Evolutionary conservation across 176 grass and related monocot genomes (phyloP), one percentile per base, ranked within the genome.

Genomic region (Bolboschoenus planiculmis): DNA sequence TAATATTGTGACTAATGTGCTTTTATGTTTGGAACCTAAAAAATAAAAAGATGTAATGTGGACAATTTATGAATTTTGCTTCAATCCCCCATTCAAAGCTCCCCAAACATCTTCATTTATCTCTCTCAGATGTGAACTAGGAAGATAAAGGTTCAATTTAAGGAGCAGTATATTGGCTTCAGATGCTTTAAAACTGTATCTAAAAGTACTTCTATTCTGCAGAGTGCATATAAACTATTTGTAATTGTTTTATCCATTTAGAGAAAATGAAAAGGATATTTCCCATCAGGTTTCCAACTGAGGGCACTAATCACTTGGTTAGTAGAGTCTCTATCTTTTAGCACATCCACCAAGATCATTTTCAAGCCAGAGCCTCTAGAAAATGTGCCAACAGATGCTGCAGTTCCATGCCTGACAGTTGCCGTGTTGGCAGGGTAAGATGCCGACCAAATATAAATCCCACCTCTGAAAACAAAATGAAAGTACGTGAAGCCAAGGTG

Each of bases 371-470:
- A 85, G 42, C 88, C 88, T 88, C 92, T 93, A 85, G 87, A 82
- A 64, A 94, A 83, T 87, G 87, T 42, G 78, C 89, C 88, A 68
- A 89, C 79, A 72, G 85, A 86, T 78, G 90, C 54, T 20, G 81
- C 78, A 66, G 64, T 78, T 56, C 90, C 90, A 90, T 87, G 73
- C 89, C 90, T 93, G 82, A 95, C 76, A 8, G 85, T 91, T 34
- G 92, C 85, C 56, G 90, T 68, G 84, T 98, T 95, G 37, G 90
- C 90, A 80, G 90, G 95, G 82, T 95, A 98, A 56, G 95, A 98
- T 75, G 92, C 92, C 18, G 92, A 98, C 95, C 95, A 98, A 78
- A 98, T 91, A 85, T 89, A 95, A 85, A 98, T 98, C 30, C 90
- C 89, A 81, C 92, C 87, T 82, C 92, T 95, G 71, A 34, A 79